Percentiles rank a stretch among this genome's conserved stretches.
Evolutionary conservation across 495 filamentous ascomycete genomes (phyloP).

Genomic region (Oleoguttula mirabilis): DNA sequence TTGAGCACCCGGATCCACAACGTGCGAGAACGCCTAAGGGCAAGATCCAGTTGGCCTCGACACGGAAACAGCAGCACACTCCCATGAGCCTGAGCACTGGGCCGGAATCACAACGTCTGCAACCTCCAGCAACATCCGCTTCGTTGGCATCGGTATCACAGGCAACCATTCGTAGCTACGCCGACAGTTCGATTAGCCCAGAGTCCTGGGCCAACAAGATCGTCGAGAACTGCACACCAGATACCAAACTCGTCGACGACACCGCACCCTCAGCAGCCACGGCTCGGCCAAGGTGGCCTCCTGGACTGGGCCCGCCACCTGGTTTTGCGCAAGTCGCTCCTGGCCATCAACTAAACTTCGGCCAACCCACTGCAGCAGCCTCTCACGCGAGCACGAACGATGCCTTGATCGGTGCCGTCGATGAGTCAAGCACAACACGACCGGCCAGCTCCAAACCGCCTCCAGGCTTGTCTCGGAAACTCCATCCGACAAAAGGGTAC

Average conservation of each 20-base stretch:
- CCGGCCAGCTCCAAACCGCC: neutral
- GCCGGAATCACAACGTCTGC: too few species aligned
- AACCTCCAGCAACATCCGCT: too few species aligned
- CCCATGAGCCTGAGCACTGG: too few species aligned
- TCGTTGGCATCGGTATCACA: too few species aligned
- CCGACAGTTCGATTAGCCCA: neutral
- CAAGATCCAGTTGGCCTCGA: neutral
- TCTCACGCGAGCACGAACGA: neutral
- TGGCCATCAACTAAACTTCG: neutral
- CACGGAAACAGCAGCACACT: too few species aligned
- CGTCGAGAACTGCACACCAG: neutral
- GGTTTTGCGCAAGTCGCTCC: neutral
- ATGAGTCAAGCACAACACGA: neutral
- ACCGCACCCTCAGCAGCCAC: neutral
- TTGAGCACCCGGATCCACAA: neutral
- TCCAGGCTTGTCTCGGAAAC: neutral
- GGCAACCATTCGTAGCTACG: neutral
- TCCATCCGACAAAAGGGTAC: neutral
- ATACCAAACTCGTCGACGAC: constrained; percentile 1
- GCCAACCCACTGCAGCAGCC: neutral
- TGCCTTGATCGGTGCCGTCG: neutral
- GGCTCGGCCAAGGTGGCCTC: neutral
- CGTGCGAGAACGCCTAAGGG: neutral
- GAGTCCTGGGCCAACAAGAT: neutral
- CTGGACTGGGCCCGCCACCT: neutral